These are phyloP conservation scores for Margaritispora aquatica DNA, from an alignment of 495 filamentous ascomycete species.

Conservation along the genomic window DNA sequence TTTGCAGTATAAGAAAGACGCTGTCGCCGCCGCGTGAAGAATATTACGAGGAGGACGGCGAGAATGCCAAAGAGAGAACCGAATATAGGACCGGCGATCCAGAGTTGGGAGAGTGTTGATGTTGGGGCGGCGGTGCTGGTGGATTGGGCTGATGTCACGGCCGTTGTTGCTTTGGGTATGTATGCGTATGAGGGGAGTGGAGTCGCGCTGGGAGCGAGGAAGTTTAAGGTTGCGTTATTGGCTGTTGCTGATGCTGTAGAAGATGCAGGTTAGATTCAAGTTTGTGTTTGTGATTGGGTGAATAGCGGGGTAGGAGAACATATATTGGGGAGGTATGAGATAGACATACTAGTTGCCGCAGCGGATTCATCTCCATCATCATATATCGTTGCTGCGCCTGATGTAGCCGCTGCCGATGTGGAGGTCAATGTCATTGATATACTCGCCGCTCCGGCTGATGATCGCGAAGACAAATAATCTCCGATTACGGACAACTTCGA, in stretches of 20 bases:
- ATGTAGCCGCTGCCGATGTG: not conserved
- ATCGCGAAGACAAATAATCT: not conserved
- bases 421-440: not conserved
- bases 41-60: slow-evolving; percentile 17
- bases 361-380: not conserved
- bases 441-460: not conserved
- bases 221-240: not conserved
- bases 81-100: slow-evolving; percentile 17
- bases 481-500: slow-evolving; percentile 11
- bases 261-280: not conserved
- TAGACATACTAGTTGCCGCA: not conserved
- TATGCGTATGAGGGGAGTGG: not conserved
- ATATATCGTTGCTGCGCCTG: not conserved
- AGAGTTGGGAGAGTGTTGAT: not conserved
- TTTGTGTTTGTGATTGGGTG: not conserved
- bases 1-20: not conserved
- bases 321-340: too few relatives aligned
- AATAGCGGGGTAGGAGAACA: not conserved
- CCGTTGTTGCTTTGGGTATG: not conserved
- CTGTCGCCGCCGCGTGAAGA: slow-evolving; percentile 15
- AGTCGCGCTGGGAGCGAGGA: not conserved
- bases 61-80: slow-evolving; percentile 14
- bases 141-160: not conserved
- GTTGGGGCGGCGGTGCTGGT: not conserved
- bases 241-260: not conserved